Conservation (phyloP, 345 rosid genomes). For the Alliaria petiolata region DNA sequence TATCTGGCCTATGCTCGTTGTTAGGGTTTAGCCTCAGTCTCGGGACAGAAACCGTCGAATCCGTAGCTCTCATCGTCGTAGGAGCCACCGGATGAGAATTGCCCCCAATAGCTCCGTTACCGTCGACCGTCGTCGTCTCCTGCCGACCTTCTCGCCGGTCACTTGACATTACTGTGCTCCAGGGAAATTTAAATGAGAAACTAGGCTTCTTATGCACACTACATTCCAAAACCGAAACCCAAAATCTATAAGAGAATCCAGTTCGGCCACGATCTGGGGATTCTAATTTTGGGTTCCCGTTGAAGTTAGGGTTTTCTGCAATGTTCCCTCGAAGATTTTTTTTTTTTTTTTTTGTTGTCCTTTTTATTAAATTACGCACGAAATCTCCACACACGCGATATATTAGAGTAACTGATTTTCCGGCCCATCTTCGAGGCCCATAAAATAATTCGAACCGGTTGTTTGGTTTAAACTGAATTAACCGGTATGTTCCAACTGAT, state of each 20-base stretch:
- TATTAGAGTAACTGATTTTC: neutral
- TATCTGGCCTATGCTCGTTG: slow-evolving; percentile 68
- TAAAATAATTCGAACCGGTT: neutral
- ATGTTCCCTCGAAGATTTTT: slow-evolving; percentile 18
- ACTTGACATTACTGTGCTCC: slow-evolving; percentile 22
- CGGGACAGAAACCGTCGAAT: slow-evolving; percentile 25
- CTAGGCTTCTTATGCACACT: neutral
- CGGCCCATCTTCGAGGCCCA: slow-evolving; percentile 17
- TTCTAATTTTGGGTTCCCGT: slow-evolving; percentile 31
- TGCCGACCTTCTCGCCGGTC: slow-evolving; percentile 17
- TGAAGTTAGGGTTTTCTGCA: slow-evolving; percentile 35
- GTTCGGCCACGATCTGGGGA: slow-evolving; percentile 25
- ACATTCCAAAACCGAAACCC: slow-evolving; percentile 8
- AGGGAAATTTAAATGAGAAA: neutral
- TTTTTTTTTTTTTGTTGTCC: too few relatives aligned
- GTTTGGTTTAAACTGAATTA: neutral
- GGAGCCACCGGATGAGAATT: slow-evolving; percentile 2
- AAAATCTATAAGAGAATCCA: neutral
- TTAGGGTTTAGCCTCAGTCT: slow-evolving; percentile 63
- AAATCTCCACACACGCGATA: neutral
- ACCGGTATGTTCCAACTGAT: too few relatives aligned
- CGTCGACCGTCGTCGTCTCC: slow-evolving; percentile 24
- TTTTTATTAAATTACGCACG: neutral
- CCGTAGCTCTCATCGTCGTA: neutral
- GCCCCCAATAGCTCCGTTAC: slow-evolving; percentile 36